Conservation (phyloP, 192 early-diverging fungal genomes). For the Entophlyctis luteolus region DNA sequence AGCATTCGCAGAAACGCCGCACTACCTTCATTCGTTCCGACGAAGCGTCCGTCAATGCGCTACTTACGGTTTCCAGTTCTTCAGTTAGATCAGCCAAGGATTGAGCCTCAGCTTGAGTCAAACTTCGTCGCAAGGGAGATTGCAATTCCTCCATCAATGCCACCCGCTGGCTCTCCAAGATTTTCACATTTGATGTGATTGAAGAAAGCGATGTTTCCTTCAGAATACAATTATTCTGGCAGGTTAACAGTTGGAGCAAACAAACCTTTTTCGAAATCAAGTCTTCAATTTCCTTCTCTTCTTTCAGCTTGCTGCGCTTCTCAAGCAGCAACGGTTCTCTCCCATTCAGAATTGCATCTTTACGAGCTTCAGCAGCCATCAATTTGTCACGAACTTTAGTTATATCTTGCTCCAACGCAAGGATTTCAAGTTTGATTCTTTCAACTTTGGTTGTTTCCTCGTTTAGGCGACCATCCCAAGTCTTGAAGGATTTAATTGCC, state of each 20-base stretch:
- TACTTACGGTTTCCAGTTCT: conserved; percentile 55
- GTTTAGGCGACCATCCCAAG: conserved; percentile 39
- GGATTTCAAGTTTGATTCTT: conserved; percentile 52
- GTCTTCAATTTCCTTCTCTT: conserved; percentile 57
- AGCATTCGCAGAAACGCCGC: background rate
- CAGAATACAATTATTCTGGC: too few species aligned
- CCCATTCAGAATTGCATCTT: conserved; percentile 50
- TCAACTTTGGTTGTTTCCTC: conserved; percentile 38
- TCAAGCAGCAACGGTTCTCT: conserved; percentile 55
- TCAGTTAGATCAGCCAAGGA: conserved; percentile 38
- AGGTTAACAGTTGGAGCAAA: too few species aligned
- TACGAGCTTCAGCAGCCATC: conserved; percentile 34
- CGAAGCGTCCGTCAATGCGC: conserved; percentile 52
- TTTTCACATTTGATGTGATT: conserved; percentile 43
- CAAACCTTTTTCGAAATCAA: conserved; percentile 46
- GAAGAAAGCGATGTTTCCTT: conserved; percentile 50
- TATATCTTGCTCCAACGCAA: conserved; percentile 43
- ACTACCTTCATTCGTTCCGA: conserved; percentile 51
- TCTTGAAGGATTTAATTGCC: conserved; percentile 61
- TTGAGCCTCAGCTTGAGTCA: conserved; percentile 28
- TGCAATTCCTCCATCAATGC: conserved; percentile 59
- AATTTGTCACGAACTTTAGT: conserved; percentile 37
- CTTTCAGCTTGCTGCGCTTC: conserved; percentile 58
- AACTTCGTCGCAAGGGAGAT: conserved; percentile 37
- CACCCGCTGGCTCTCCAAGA: conserved; percentile 54